Base-by-base conservation (phyloP, 73 alveolate genomes). In the Breviolum minutum region DNA sequence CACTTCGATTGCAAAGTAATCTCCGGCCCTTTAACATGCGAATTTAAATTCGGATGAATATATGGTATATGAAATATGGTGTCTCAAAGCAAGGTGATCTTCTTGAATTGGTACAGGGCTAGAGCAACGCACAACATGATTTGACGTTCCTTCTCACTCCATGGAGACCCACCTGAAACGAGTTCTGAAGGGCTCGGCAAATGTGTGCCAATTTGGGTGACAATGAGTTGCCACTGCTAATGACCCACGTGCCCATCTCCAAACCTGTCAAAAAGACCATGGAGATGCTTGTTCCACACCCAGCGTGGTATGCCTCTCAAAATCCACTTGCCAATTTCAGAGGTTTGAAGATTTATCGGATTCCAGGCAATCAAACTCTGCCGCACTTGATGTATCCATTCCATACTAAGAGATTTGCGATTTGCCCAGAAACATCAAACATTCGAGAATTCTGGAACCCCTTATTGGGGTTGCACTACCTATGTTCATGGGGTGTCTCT, bases 231-330 rank as follows among this genome's bases (percentile, higher is more conserved):
- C 98, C 98, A 12, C 98, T 92, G 98, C 91, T 73, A 63, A 92
- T 61, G 66, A 92, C 98, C 98, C 98, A 92, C n/a, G 91, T 74
- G 90, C 98, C 90, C 91, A 60, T 92, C 81, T 92, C 87, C 89
- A 92, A n/a, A 22, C 98, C 98, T 92, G 82, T 6, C 82, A 73
- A 30, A 30, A 8, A 20, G 26, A 17, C 81, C 40, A 71, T 61
- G 68, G 29, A 40, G 54, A 40, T 40, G 54, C 54, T 40, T 40
- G 54, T 40, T 40, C 77, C 77, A 22, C 77, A 17, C 77, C 77
- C 3, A 68, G 77, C 11, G 24, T 17, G 74, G 77, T 17, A 17
- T 68, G 77, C 77, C 77, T 17, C 77, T 14, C 77, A 68, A 68
- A 68, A 68, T 68, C 77, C 77, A 17, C 6, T 68, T 68, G 54